Evolutionary conservation across 2,329 filamentous ascomycete species (phyloP).

Genomic region (Blastomyces silverae): DNA sequence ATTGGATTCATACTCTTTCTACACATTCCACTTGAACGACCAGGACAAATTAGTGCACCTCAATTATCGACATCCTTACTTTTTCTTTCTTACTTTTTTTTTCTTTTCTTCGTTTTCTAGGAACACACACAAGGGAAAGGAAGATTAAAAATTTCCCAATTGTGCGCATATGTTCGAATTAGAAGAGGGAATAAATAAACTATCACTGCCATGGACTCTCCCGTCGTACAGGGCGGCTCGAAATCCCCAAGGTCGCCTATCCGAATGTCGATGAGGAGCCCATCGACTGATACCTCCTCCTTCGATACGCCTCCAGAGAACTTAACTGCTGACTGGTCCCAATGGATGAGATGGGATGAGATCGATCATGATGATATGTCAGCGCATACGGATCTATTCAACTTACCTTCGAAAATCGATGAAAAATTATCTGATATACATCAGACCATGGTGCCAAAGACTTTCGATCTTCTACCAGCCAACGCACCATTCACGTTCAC

Average conservation of each 20-base stretch:
- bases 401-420: not conserved
- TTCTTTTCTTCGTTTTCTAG: no score
- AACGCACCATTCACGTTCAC: constrained; percentile 8
- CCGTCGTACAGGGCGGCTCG: constrained; percentile 6
- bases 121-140: not conserved
- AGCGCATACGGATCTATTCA: constrained; percentile 23
- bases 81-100: not conserved
- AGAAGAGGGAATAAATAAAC: not conserved
- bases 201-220: constrained; percentile 15
- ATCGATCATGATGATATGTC: constrained; percentile 29
- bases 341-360: constrained; percentile 44
- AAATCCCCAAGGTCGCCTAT: constrained; percentile 9
- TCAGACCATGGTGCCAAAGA: constrained; percentile 1
- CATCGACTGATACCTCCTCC: constrained; percentile 16
- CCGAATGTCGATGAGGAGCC: constrained; percentile 13
- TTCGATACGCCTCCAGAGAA: constrained; percentile 26
- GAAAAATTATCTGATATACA: not conserved
- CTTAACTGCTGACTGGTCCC: constrained; percentile 38
- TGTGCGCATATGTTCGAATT: not conserved
- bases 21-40: not conserved
- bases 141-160: not conserved
- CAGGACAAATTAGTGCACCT: not conserved
- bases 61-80: not conserved
- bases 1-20: not conserved
- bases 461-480: not conserved